Percentiles rank a stretch among this genome's conserved stretches.
phyloP scores from a whole-genome alignment of 2,329 filamentous ascomycete genomes.

The Pseudopyricularia javanii region DNA sequence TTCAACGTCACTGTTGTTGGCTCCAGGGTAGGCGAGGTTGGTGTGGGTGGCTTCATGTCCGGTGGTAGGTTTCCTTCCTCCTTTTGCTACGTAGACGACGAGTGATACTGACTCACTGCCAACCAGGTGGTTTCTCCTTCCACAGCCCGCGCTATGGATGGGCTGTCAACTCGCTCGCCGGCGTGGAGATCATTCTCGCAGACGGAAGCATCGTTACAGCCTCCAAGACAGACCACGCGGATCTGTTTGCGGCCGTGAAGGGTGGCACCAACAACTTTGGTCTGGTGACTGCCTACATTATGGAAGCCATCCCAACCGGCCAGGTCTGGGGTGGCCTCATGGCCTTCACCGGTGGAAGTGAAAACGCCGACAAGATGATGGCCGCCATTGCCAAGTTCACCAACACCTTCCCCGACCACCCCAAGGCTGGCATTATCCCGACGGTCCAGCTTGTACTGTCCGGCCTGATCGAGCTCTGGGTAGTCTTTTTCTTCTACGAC shows the following conservation, averaged over 20 bases:
- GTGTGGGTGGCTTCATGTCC: conserved; percentile 44
- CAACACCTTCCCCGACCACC: conserved; percentile 39
- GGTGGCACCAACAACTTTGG: conserved; percentile 30
- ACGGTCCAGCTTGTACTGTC: conserved; percentile 34
- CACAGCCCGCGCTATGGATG: conserved; percentile 42
- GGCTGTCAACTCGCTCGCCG: conserved; percentile 25
- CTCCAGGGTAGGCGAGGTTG: conserved; percentile 50
- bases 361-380: conserved; percentile 10
- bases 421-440: conserved; percentile 47
- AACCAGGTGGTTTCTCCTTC: conserved; percentile 42
- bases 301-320: conserved; percentile 17
- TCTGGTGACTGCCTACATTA: conserved; percentile 26
- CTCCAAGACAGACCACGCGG: conserved; percentile 26
- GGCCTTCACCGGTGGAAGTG: conserved; percentile 9
- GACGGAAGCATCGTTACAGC: conserved; percentile 21
- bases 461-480: conserved; percentile 37
- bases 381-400: conserved; percentile 16
- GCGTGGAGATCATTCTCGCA: conserved; percentile 24
- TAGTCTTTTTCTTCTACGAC: conserved; percentile 53
- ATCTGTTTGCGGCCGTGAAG: conserved; percentile 26
- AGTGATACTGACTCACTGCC: background rate
- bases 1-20: conserved; percentile 45
- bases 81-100: background rate
- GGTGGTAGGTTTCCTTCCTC: conserved; percentile 20
- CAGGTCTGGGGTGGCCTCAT: conserved; percentile 17